Conservation (phyloP, 1,284 basidiomycete species). For the Thecaphora frezii region DNA sequence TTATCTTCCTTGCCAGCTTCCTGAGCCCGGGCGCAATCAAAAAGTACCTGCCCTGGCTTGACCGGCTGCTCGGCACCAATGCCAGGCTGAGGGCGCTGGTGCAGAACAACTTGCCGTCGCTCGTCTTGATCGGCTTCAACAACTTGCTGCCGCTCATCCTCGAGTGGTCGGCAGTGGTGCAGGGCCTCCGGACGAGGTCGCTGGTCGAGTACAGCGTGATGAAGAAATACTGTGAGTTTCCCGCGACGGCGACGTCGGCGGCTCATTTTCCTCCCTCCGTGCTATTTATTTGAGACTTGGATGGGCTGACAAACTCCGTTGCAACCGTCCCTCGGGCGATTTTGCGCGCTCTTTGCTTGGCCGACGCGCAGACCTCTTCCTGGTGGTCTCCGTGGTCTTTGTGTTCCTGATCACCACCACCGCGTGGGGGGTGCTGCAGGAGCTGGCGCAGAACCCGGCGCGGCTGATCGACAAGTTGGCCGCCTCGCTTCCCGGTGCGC, state of each 20-base stretch:
- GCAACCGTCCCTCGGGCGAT: too few relatives aligned
- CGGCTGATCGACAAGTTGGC: slow-evolving; percentile 54
- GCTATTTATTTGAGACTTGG: too few relatives aligned
- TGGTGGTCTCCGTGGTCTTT: slow-evolving; percentile 91
- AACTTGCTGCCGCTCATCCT: slow-evolving; percentile 84
- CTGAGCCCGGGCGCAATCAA: slow-evolving; percentile 90
- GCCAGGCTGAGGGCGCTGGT: slow-evolving; percentile 80
- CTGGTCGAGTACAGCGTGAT: slow-evolving; percentile 90
- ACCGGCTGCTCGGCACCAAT: slow-evolving; percentile 73
- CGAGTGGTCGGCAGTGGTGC: slow-evolving; percentile 79
- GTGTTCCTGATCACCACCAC: slow-evolving; percentile 89
- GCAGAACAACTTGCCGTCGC: slow-evolving; percentile 85
- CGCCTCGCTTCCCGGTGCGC: slow-evolving; percentile 51
- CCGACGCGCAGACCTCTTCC: slow-evolving; percentile 79
- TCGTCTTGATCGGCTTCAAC: slow-evolving; percentile 87
- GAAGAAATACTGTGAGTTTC: slow-evolving; percentile 67
- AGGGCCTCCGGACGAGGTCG: slow-evolving; percentile 84
- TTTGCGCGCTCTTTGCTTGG: not conserved
- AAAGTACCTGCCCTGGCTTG: slow-evolving; percentile 80
- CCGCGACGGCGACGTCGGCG: too few relatives aligned
- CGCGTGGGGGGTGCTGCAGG: slow-evolving; percentile 72
- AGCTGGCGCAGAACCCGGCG: slow-evolving; percentile 53
- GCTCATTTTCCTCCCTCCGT: too few relatives aligned
- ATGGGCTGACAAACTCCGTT: too few relatives aligned
- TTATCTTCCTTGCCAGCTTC: slow-evolving; percentile 72